Base-by-base conservation (phyloP, 352 stramenopile species). In the Globisporangium recalcitrans region DNA sequence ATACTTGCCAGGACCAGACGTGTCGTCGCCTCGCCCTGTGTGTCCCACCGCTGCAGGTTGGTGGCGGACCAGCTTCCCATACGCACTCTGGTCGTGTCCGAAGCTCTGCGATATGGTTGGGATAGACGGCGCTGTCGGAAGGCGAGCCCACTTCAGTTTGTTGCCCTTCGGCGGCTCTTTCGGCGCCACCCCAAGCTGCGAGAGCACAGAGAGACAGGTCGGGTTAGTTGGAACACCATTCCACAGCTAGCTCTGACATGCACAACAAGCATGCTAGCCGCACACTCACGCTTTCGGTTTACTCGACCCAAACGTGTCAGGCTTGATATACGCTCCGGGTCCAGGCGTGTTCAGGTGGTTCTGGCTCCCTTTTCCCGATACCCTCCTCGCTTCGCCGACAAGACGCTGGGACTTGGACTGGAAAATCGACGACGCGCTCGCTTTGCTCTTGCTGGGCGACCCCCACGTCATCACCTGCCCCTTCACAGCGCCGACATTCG, bases 61-160 rank as follows among this genome's bases (percentile, higher is more conserved):
- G 22, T 93, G 80, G 0, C 80, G 80, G 29, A 93, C 71, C 2
- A 93, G 70, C 46, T 91, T 90, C 0, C 84, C 84, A 62, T 91
- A 78, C 4, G 75, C 74, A 9, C 77, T 71, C 68, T 93, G 76
- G 24, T 91, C 84, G 51, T 93, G 91, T 3, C 84, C 84, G 64
- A 88, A 93, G 63, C 84, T 93, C 52, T 93, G 84, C 4, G 80
- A 76, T 0, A 83, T 67, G 3, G 71, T 87, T 0, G 84, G 84
- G 36, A 93, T 93, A 0, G 84, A 93, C 19, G 84, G 84, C 14
- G 82, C 84, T 3, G 81, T 87, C 6, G 84, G 81, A 0, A 93
- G 64, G 10, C 82, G 67, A 26, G 79, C 75, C 84, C 82, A 93
- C 46, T 83, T 81, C 46, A 91, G 75, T 34, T 82, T 83, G 63